A percentile compares a stretch with the other conserved stretches of the same genome.
These are phyloP conservation scores for Pseudocercospora macadamiae DNA, from an alignment of 2,329 filamentous ascomycete species.

Conservation along the genomic window DNA sequence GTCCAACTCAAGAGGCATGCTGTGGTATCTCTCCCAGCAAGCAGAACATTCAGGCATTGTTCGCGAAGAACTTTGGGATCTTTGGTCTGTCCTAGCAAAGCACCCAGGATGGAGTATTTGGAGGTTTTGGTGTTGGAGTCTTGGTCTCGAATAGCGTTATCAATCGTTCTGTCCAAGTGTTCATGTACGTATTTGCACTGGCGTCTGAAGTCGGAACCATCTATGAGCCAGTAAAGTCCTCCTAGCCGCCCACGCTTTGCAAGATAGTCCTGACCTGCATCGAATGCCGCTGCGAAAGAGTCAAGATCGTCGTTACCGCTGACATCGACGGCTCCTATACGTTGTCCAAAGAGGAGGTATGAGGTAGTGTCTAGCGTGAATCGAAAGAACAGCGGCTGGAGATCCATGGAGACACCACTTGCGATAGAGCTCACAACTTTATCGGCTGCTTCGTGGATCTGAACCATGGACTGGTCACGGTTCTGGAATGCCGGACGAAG, in stretches of 20 bases:
- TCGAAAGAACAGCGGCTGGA: conserved; percentile 9
- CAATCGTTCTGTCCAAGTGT: conserved; percentile 11
- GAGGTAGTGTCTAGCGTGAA: conserved; percentile 12
- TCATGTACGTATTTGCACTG: conserved; percentile 10
- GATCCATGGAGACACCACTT: neutral
- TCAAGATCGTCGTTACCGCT: neutral
- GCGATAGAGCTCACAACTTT: neutral
- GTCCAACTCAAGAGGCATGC: conserved; percentile 48
- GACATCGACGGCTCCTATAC: neutral
- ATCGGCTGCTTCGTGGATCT: neutral
- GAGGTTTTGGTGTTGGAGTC: conserved; percentile 27
- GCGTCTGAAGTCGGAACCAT: neutral
- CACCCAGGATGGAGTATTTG: conserved; percentile 60
- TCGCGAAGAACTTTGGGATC: conserved; percentile 45
- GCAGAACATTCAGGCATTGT: conserved; percentile 51
- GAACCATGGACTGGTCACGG: conserved; percentile 2
- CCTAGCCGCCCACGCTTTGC: neutral
- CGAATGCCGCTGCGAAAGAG: conserved; percentile 1
- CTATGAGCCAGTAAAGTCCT: conserved; percentile 10
- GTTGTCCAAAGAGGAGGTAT: conserved; percentile 9
- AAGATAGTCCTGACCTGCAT: neutral
- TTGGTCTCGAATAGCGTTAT: conserved; percentile 14
- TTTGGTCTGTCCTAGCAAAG: conserved; percentile 51
- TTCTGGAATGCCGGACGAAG: conserved; percentile 12
- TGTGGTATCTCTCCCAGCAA: conserved; percentile 56